Evolutionary conservation across 2,329 filamentous ascomycete species (phyloP).

Genomic region (Fusarium verrucosum): DNA sequence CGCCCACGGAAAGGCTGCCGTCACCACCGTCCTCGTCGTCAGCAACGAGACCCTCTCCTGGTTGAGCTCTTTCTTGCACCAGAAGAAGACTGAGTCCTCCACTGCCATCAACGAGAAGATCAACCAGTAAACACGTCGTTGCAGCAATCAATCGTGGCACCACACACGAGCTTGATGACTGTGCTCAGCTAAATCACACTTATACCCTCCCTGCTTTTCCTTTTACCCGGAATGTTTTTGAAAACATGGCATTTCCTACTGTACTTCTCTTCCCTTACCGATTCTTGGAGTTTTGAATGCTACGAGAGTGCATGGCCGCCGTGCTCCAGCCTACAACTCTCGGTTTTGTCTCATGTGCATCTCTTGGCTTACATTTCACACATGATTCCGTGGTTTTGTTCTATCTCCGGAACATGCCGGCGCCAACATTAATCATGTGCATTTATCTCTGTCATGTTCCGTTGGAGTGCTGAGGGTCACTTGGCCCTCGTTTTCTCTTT

Average conservation of each 20-base stretch:
- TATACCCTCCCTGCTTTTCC: conserved; percentile 40
- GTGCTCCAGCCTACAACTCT: conserved; percentile 3
- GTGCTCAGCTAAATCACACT: conserved; percentile 16
- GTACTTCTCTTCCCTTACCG: conserved; percentile 20
- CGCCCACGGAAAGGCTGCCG: conserved; percentile 74
- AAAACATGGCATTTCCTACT: conserved; percentile 7
- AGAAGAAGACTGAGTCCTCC: conserved; percentile 70
- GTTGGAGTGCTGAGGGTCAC: not conserved
- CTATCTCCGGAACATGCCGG: conserved; percentile 6
- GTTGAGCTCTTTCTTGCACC: conserved; percentile 66
- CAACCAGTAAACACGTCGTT: conserved; percentile 51
- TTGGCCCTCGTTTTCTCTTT: not conserved
- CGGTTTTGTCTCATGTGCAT: not conserved
- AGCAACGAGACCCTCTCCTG: conserved; percentile 71
- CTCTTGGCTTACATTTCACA: conserved; percentile 3
- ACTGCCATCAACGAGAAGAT: conserved; percentile 62
- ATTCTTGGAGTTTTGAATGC: conserved; percentile 10
- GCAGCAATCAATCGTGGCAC: not conserved
- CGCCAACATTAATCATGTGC: not conserved
- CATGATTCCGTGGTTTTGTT: conserved; percentile 1
- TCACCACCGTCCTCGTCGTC: conserved; percentile 73
- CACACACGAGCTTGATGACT: conserved; percentile 21
- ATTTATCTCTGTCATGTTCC: not conserved
- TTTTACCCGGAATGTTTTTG: conserved; percentile 14
- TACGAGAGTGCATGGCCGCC: conserved; percentile 1